phyloP scores from a whole-genome alignment of 805 yeast species.

The Wickerhamomyces ciferrii region DNA sequence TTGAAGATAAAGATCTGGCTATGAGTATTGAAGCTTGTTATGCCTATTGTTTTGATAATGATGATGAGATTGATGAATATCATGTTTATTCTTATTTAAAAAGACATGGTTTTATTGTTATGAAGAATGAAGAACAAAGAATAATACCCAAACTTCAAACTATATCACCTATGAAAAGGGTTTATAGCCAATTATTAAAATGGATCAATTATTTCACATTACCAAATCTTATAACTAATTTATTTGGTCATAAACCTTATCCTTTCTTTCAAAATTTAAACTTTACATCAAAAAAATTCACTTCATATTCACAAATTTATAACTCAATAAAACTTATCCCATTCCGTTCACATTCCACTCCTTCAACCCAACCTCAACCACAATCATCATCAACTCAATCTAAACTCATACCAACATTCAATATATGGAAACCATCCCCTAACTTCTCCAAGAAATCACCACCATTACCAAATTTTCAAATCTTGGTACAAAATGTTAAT shows the following conservation, averaged over 20 bases:
- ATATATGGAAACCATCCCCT: constrained; percentile 83
- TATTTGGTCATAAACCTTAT: neutral
- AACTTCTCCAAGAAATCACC: constrained; percentile 67
- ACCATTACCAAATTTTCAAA: constrained; percentile 68
- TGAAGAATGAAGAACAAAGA: constrained; percentile 22
- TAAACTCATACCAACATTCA: constrained; percentile 37
- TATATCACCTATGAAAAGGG: no score
- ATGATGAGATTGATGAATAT: constrained; percentile 45
- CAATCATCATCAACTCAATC: constrained; percentile 5
- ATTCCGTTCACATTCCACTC: constrained; percentile 4
- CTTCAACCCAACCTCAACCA: neutral
- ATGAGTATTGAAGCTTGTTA: constrained; percentile 65
- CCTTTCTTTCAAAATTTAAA: constrained; percentile 11
- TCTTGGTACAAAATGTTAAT: constrained; percentile 50
- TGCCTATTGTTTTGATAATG: constrained; percentile 37
- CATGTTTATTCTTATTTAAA: constrained; percentile 71
- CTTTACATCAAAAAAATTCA: constrained; percentile 14
- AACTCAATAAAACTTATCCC: constrained; percentile 25
- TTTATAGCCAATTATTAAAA: no score
- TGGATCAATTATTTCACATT: no score
- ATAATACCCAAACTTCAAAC: no score
- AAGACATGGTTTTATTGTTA: constrained; percentile 72
- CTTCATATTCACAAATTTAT: constrained; percentile 24
- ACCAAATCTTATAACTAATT: no score
- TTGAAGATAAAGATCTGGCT: constrained; percentile 26